Percentiles rank a stretch among this genome's conserved stretches.
phyloP scores from a whole-genome alignment of 2,329 filamentous ascomycete species.

The Pseudogymnoascus sp. region DNA sequence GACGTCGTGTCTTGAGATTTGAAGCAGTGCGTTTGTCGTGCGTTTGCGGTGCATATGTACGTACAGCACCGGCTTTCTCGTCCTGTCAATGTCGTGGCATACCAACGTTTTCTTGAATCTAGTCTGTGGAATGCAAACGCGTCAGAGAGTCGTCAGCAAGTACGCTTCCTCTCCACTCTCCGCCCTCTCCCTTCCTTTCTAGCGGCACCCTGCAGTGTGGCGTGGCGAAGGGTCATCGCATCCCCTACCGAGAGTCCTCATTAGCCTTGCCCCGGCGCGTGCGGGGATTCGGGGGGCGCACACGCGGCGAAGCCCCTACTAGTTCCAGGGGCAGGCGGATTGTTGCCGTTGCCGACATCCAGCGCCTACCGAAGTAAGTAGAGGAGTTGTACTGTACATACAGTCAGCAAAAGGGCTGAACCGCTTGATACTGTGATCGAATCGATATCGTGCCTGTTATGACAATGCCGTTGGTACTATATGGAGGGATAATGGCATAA shows the following conservation, averaged over 20 bases:
- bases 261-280: not conserved
- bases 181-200: not conserved
- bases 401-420: not conserved
- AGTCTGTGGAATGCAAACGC: constrained; percentile 1
- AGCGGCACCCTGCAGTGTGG: not conserved
- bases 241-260: constrained; percentile 3
- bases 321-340: constrained; percentile 1
- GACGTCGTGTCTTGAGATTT: not conserved
- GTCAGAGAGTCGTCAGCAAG: not conserved
- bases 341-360: constrained; percentile 3
- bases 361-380: not conserved
- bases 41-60: not conserved
- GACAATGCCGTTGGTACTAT: not conserved
- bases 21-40: not conserved
- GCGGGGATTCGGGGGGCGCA: constrained; percentile 5
- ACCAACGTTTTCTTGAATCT: not conserved
- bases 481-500: not conserved
- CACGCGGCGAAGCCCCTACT: constrained; percentile 1
- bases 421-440: not conserved
- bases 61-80: not conserved
- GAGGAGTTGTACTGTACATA: not conserved
- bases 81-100: not conserved
- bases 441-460: not conserved
- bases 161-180: not conserved
- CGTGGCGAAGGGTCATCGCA: not conserved